Base-by-base conservation (phyloP, 1,139 yeast genomes). In the Meyerozyma elateridarum region DNA sequence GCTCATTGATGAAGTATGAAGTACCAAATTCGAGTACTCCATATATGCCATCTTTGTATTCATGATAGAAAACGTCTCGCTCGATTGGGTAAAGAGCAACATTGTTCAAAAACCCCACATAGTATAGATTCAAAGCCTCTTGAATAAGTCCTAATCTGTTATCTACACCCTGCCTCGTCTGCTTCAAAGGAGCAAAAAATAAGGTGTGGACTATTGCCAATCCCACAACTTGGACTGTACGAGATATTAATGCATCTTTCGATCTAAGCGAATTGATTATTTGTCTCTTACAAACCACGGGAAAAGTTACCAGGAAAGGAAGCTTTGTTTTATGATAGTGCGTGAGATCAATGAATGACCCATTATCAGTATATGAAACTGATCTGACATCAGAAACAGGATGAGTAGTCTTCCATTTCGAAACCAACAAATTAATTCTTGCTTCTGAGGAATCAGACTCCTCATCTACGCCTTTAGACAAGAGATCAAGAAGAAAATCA, bases 81-180 rank as follows among this genome's bases (percentile, higher is more conserved):
- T 85, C 94, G 11, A 63, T 52, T 3, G 95, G 94, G 50, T 80
- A 87, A 8, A 82, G 67, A 2, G 91, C 73, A 48, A 85, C 61
- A 48, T 85, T 85, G 46, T 82, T 83, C 30, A 85, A 65, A 68
- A 85, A 76, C 1, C 96, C 95, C 32, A 80, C 79, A 52, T 79
- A 87, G 48, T 82, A 85, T 31, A 85, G 54, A 17, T 87, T 77
- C 15, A 82, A 64, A 3, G 80, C 71, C 49, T 84, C 87, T 54
- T 85, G 95, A 6, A 81, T 70, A 31, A 85, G 59, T 4, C 95
- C 95, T 13, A 87, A 59, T 40, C 94, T 63, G 51, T 85, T 76
- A 35, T 49, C 51, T 6, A 84, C 68, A 20, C 93, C 84, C 8
- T 73, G 68, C 37, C 70, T 72, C 28, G 68, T 62, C 39, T 77